Evolutionary conservation across 768 basidiomycete genomes (phyloP).

Genomic region (Naganishia onofrii): DNA sequence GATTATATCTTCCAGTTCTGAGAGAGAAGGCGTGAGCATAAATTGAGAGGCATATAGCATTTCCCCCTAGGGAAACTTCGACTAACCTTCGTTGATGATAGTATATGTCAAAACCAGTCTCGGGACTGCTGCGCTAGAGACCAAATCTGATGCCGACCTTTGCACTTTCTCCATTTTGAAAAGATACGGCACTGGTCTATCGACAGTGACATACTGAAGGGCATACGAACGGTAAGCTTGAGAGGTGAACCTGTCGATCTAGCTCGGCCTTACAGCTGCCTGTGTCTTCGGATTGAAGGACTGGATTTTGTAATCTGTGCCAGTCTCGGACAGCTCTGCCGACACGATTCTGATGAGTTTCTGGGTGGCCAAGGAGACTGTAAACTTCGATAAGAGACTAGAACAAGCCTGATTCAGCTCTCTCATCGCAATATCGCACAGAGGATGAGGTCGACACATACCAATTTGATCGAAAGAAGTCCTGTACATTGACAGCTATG

Average conservation of each 20-base stretch:
- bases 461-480: slow-evolving; percentile 87
- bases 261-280: slow-evolving; percentile 49
- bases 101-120: slow-evolving; percentile 69
- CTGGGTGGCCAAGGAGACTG: slow-evolving; percentile 73
- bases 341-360: slow-evolving; percentile 74
- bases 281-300: slow-evolving; percentile 25
- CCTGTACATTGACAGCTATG: slow-evolving; percentile 88
- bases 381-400: slow-evolving; percentile 87
- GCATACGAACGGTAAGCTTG: slow-evolving; percentile 55
- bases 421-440: not conserved
- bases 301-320: slow-evolving; percentile 31
- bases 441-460: slow-evolving; percentile 47
- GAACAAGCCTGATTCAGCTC: not conserved
- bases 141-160: not conserved
- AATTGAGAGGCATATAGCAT: not conserved
- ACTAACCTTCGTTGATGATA: slow-evolving; percentile 73
- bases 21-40: not conserved
- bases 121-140: slow-evolving; percentile 52
- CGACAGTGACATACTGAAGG: slow-evolving; percentile 69
- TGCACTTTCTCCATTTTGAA: slow-evolving; percentile 64
- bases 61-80: not conserved
- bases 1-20: slow-evolving; percentile 18
- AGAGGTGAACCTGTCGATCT: slow-evolving; percentile 40
- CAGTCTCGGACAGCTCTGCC: slow-evolving; percentile 55
- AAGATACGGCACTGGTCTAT: slow-evolving; percentile 71